Base-by-base conservation (phyloP, 1,284 basidiomycete species). In the Trichosporon ovoides region DNA sequence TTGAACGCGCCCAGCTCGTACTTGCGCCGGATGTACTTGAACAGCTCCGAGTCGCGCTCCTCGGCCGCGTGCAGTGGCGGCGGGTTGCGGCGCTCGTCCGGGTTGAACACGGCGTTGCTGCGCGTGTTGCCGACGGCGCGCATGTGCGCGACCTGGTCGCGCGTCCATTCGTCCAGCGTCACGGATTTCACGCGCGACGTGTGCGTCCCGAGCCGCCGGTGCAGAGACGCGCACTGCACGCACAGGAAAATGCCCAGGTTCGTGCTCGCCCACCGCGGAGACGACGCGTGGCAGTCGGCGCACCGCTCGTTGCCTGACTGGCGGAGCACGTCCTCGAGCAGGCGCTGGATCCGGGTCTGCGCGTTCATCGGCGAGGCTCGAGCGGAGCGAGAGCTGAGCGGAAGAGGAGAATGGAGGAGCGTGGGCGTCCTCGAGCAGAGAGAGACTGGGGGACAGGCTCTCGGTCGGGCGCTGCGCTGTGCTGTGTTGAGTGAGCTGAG, bases 181-280 rank as follows among this genome's bases (percentile, higher is more conserved):
- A 75, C 70, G 13, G 71, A 74, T 62, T 77, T 78, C 69, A 78
- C 74, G 60, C 76, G 66, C 10, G 71, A 74, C n/a, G 60, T 64
- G 53, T 78, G 76, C 6, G 76, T 78, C 16, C 76, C 76, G 58
- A 78, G 59, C 58, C 75, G 74, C 7, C 76, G 67, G 57, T 78
- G 76, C 6, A 75, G 63, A 3, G 66, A 70, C 0, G 75, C 75
- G 52, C 73, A 76, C 9, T 62, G 56, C 7, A 73, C 70, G 35
- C 74, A 75, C 35, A 76, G 65, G 59, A 72, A 74, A 22, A 73
- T 71, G 46, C 75, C 74, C 14, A 77, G 67, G 59, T 75, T 77
- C 52, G 74, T 68, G 19, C 60, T 65, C 11, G 76, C 76, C 76
- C 76, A 78, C 46, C 76, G 63, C 6, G 76, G 76, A 33, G 73